Evolutionary conservation across 495 filamentous ascomycete genomes (phyloP), one percentile per base, ranked within the genome.

Genomic region (Penicillium flavigenum): DNA sequence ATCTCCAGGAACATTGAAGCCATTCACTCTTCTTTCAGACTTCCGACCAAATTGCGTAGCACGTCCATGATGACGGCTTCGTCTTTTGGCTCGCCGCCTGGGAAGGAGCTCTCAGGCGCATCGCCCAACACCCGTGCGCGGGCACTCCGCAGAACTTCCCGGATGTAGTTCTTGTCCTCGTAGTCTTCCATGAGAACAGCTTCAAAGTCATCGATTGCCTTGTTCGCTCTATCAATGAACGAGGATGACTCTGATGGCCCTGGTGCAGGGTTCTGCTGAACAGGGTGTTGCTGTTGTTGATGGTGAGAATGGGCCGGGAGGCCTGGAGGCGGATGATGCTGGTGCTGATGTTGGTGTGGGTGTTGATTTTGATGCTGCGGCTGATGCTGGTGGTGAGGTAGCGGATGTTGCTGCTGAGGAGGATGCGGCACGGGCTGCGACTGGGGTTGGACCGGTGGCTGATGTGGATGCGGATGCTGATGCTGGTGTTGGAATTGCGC

Each of bases 91-190:
- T 78, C 76, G 16, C 76, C 76, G 32, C 74, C 75, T 11, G 75
- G 71, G 66, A 79, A 78, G n/a, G 76, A 78, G 51, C 75, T 79
- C 46, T 75, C 72, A 11, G 68, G 69, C 11, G 74, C 72, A 51
- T 71, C 62, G 17, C 74, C 76, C 20, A 79, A 51, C 7, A 71
- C 75, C 12, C 75, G 76, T n/a, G 76, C 76, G 16, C 76, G 74
- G 10, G 76, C 75, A 59, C 76, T 79, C 54, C 75, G 74, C n/a
- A 79, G 74, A 22, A 79, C 76, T 58, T 76, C 74, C 17, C 74
- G 73, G 60, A 79, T 79, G 61, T 79, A 79, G 62, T 79, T 75
- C 64, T 78, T 79, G 54, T 79, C 76, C 46, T 78, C 75, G 53
- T 78, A 79, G 51, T 79, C 76, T 46, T 79, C 75, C 71, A 78